Percentiles rank a stretch among this genome's conserved stretches.
Evolutionary conservation across 1,284 basidiomycete genomes (phyloP).

Genomic region (Sporisorium scitamineum): DNA sequence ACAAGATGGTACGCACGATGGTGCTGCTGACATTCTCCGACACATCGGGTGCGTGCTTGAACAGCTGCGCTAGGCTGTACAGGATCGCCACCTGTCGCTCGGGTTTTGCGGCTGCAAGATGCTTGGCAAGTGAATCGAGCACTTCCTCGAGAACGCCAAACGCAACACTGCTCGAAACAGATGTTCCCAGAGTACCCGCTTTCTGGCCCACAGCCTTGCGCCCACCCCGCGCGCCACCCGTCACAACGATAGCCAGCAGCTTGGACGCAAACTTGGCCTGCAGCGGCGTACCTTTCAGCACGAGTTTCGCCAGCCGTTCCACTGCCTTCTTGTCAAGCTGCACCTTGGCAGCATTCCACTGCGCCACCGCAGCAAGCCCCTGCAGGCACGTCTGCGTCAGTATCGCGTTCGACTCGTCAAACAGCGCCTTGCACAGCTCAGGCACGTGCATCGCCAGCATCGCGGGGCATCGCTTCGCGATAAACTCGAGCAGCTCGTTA

Average conservation of each 20-base stretch:
- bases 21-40: slow-evolving; percentile 84
- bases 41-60: slow-evolving; percentile 77
- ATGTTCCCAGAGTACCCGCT: slow-evolving; percentile 24
- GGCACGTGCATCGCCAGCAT: slow-evolving; percentile 81
- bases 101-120: slow-evolving; percentile 73
- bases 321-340: slow-evolving; percentile 70
- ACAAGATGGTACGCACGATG: slow-evolving; percentile 79
- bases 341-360: slow-evolving; percentile 38
- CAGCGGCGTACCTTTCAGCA: slow-evolving; percentile 75
- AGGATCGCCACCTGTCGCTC: slow-evolving; percentile 78
- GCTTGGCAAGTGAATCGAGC: slow-evolving; percentile 75
- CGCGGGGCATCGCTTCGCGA: slow-evolving; percentile 83
- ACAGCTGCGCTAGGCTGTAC: slow-evolving; percentile 80
- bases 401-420: slow-evolving; percentile 75
- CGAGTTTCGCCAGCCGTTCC: slow-evolving; percentile 77
- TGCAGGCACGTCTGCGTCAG: slow-evolving; percentile 75
- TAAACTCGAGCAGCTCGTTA: slow-evolving; percentile 71
- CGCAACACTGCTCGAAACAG: slow-evolving; percentile 36
- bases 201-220: slow-evolving; percentile 29
- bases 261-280: slow-evolving; percentile 91
- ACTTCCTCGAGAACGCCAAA: slow-evolving; percentile 52
- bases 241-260: slow-evolving; percentile 74
- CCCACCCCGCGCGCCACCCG: slow-evolving; percentile 33
- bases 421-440: slow-evolving; percentile 78
- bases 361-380: slow-evolving; percentile 35